A percentile compares a stretch with the other conserved stretches of the same genome.
These are phyloP conservation scores for Wickerhamomyces chaumierensis DNA, from an alignment of 805 yeast species.

Conservation along the genomic window DNA sequence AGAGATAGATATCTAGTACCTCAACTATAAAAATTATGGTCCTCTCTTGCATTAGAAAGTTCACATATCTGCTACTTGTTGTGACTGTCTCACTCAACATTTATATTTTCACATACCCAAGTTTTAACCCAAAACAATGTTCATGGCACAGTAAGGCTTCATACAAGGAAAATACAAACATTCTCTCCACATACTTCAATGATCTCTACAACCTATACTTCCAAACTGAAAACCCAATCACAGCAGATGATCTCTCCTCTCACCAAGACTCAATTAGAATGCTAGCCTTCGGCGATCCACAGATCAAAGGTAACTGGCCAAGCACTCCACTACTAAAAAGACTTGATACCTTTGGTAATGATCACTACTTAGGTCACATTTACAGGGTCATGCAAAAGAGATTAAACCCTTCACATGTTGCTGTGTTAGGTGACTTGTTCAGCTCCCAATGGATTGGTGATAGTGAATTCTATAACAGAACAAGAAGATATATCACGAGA, in stretches of 20 bases:
- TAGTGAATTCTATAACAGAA: conserved; percentile 73
- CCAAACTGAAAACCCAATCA: background rate
- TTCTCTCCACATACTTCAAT: background rate
- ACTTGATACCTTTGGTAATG: conserved; percentile 84
- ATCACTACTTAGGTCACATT: conserved; percentile 78
- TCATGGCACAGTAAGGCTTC: conserved; percentile 36
- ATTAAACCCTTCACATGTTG: conserved; percentile 66
- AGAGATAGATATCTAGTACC: too few species aligned
- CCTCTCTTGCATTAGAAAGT: conserved; percentile 11
- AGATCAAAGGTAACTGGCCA: conserved; percentile 81
- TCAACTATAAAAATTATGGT: too few species aligned
- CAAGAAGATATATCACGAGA: conserved; percentile 61
- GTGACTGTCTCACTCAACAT: conserved; percentile 39
- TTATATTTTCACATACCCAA: conserved; percentile 71
- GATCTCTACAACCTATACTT: background rate
- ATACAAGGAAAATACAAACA: background rate
- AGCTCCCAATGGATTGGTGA: conserved; percentile 93
- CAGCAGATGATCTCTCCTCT: background rate
- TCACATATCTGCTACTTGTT: conserved; percentile 15
- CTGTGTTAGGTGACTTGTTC: conserved; percentile 86
- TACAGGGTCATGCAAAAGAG: conserved; percentile 52
- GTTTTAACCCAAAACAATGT: conserved; percentile 40
- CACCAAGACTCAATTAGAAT: conserved; percentile 41
- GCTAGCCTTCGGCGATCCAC: conserved; percentile 92
- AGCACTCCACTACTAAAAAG: conserved; percentile 59